Base-by-base conservation (phyloP, 1,284 basidiomycete species). In the Acaromyces ingoldii region DNA sequence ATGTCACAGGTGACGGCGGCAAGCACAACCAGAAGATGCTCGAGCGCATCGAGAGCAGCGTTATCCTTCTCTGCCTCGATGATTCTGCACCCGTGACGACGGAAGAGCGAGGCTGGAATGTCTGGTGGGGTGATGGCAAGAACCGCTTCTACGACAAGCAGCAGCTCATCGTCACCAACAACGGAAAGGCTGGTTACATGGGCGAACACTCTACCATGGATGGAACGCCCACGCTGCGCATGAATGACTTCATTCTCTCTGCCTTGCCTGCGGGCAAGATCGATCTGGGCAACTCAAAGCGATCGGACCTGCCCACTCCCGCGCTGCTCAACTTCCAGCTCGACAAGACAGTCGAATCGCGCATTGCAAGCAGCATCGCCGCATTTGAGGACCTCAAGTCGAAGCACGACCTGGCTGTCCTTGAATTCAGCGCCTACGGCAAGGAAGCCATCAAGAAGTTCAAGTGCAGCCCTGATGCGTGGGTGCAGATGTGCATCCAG, bases 141-240 rank as follows among this genome's bases (percentile, higher is more conserved):
- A 96, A 96, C 78, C 81, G 93, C 56, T 99, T 89, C 82, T 97
- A 88, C 75, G 95, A 98, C 81, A 98, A 98, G 78, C 93, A 98
- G 76, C 88, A 97, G 76, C 89, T 76, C 57, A 65, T 73, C 44
- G 60, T 70, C 13, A 62, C 62, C 15, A 57, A 88, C 95, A 31
- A 95, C 88, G 95, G 91, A 50, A 88, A 91, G 56, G 90, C 89
- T 25, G 93, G 90, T 1, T 99, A 95, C 64, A 85, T 91, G 82
- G 91, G 91, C 49, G 91, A 93, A 76, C 90, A 93, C 77, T 90
- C 88, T 11, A 90, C 88, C 75, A 89, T 92, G 88, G 93, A 96
- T 72, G 93, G 93, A 40, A 97, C 91, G 0, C 89, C 93, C 0
- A 97, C 93, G 0, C 80, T 96, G 29, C 86, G 93, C 51, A 78